Evolutionary conservation across 108 stramenopile genomes (phyloP).

Genomic region (Pseudonitzschia multistriata): DNA sequence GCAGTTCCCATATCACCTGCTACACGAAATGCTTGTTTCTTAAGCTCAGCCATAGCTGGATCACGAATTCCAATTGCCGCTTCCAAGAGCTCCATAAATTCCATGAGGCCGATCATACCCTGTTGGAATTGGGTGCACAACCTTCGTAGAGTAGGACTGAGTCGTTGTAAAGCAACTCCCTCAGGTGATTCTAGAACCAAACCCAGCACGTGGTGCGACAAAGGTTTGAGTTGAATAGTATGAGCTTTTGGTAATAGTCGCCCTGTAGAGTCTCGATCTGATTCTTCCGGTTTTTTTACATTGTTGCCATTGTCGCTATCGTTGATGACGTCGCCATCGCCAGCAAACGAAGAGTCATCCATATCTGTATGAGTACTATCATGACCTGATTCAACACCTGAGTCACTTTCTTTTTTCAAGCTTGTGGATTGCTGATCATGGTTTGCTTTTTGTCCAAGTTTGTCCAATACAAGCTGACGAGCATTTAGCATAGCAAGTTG

Average conservation of each 20-base stretch:
- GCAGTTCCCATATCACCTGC: constrained; percentile 87
- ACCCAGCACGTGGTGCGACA: constrained; percentile 21
- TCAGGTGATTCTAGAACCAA: constrained; percentile 30
- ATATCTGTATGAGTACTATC: no score
- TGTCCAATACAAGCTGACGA: constrained; percentile 25
- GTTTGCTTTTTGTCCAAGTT: constrained; percentile 14
- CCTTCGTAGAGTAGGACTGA: constrained; percentile 44
- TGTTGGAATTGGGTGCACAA: constrained; percentile 45
- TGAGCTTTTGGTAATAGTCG: neutral
- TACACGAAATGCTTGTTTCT: constrained; percentile 85
- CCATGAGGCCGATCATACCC: constrained; percentile 49
- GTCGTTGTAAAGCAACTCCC: constrained; percentile 25
- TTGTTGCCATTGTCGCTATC: neutral
- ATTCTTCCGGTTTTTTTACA: neutral
- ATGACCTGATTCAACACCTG: no score
- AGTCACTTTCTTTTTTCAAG: neutral
- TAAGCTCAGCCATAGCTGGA: constrained; percentile 52
- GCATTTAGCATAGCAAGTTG: constrained; percentile 48
- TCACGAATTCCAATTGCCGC: constrained; percentile 51
- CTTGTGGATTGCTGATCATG: neutral
- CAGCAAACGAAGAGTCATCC: neutral
- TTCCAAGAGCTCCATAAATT: constrained; percentile 68
- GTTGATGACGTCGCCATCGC: neutral
- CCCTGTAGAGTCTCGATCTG: neutral
- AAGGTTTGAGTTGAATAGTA: constrained; percentile 12